Percentiles rank a stretch among this genome's conserved stretches.
Evolutionary conservation across 2,329 filamentous ascomycete species (phyloP).

Genomic region (Sclerotinia minor): DNA sequence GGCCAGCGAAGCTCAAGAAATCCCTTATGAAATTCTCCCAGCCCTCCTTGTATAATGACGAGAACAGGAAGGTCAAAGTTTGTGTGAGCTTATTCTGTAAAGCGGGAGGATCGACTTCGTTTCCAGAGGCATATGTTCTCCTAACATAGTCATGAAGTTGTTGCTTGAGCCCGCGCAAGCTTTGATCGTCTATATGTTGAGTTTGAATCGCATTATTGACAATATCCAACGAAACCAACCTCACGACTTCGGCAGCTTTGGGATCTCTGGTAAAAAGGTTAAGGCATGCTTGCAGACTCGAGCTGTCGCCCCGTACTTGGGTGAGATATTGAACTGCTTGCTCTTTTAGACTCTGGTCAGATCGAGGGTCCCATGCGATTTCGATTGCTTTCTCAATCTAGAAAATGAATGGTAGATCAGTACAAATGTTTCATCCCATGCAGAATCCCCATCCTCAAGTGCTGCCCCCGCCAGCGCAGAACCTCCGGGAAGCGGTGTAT

Average conservation of each 20-base stretch:
- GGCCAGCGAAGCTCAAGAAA: slow-evolving; percentile 72
- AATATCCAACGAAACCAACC: slow-evolving; percentile 86
- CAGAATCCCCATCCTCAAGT: background rate
- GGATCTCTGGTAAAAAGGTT: slow-evolving; percentile 79
- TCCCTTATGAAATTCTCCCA: slow-evolving; percentile 94
- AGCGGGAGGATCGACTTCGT: slow-evolving; percentile 65
- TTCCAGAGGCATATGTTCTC: slow-evolving; percentile 65
- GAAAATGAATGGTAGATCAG: slow-evolving; percentile 27
- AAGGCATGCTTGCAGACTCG: slow-evolving; percentile 89
- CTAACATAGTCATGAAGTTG: slow-evolving; percentile 79
- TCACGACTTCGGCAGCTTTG: slow-evolving; percentile 76
- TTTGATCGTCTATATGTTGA: slow-evolving; percentile 70
- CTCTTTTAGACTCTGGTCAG: slow-evolving; percentile 71
- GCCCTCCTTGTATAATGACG: slow-evolving; percentile 77
- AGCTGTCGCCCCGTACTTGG: slow-evolving; percentile 77
- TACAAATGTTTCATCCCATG: background rate
- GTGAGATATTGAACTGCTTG: slow-evolving; percentile 81
- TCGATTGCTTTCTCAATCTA: slow-evolving; percentile 95
- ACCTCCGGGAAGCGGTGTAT: slow-evolving; percentile 24
- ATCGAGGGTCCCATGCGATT: slow-evolving; percentile 82
- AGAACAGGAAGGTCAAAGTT: slow-evolving; percentile 91
- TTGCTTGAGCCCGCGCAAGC: slow-evolving; percentile 74
- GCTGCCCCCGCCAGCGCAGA: background rate
- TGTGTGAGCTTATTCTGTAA: slow-evolving; percentile 98
- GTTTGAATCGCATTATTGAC: slow-evolving; percentile 89